Evolutionary conservation across 192 early-diverging fungal genomes (phyloP), one percentile per base, ranked within the genome.

Genomic region (Rhizophagus clarus): DNA sequence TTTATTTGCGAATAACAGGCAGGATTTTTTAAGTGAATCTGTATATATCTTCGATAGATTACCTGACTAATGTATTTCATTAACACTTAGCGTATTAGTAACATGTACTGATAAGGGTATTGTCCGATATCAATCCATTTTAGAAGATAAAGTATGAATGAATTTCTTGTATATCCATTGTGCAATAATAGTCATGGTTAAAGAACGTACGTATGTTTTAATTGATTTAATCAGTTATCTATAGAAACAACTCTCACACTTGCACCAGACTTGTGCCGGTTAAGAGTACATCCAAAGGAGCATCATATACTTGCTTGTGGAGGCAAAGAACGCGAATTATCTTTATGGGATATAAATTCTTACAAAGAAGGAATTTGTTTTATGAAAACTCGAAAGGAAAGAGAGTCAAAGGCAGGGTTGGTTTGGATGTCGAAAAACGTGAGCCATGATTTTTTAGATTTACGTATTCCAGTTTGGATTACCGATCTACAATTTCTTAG

Each of bases 381-480:
- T 24, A 49, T 62, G 37, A 80, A 71, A 14, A n/a, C 61, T 63
- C 28, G 74, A 86, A 69, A 68, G 61, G 76, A 85, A 34, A 80
- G 56, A 15, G 72, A 75, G 6, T 32, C 29, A 17, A 15, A 77
- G 1, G 26, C 74, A 8, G 87, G 91, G n/a, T 90, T 92, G 12
- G 31, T 93, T 11, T 97, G 94, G 87, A 90, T 87, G 72, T 92
- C 96, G 51, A 95, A 95, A 82, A 98, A 98, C 82, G 94, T 95
- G 31, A 83, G 87, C 34, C 90, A 95, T 80, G 95, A 97, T 72
- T 85, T 88, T 73, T 84, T 98, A 61, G 93, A 94, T 81, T 77
- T 98, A 63, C 89, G 94, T 26, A 91, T 94, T 51, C 95, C 94
- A 8, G 91, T 98, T 17, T 97, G 96, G 93, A 91, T 96, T 71